phyloP scores from a whole-genome alignment of 495 filamentous ascomycete species.

The Penicillium maclennaniae region DNA sequence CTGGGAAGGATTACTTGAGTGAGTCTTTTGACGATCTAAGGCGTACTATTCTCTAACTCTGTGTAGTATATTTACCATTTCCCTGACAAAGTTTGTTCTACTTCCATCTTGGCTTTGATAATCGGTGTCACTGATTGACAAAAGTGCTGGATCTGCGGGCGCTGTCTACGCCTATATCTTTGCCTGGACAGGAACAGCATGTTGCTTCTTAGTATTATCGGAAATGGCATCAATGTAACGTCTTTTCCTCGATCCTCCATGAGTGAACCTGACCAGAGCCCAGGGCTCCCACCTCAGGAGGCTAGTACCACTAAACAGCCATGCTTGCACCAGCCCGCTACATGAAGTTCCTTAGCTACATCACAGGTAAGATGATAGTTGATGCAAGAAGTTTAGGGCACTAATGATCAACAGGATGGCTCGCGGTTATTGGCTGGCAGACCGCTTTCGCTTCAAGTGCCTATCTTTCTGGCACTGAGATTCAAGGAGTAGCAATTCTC shows the following conservation, averaged over 20 bases:
- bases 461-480: constrained; percentile 32
- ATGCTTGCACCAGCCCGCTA: constrained; percentile 36
- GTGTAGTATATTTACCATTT: constrained; percentile 19
- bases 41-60: not conserved
- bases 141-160: constrained; percentile 45
- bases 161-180: constrained; percentile 50
- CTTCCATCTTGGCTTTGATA: not conserved
- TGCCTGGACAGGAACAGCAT: constrained; percentile 44
- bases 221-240: constrained; percentile 47
- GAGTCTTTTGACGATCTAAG: not conserved
- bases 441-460: constrained; percentile 24
- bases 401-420: constrained; percentile 15
- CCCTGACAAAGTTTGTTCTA: constrained; percentile 17
- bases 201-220: constrained; percentile 32
- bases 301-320: constrained; percentile 46
- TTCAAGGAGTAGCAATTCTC: constrained; percentile 32
- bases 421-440: constrained; percentile 36
- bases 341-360: constrained; percentile 39
- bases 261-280: no score
- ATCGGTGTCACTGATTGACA: not conserved
- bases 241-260: not conserved
- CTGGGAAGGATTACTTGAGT: constrained; percentile 28
- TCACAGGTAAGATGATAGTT: constrained; percentile 11
- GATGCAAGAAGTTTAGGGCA: no score
- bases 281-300: constrained; percentile 37